A percentile compares a stretch with the other conserved stretches of the same genome.
phyloP scores from a whole-genome alignment of 805 yeast species.

The Debaryomyces tyrocola region DNA sequence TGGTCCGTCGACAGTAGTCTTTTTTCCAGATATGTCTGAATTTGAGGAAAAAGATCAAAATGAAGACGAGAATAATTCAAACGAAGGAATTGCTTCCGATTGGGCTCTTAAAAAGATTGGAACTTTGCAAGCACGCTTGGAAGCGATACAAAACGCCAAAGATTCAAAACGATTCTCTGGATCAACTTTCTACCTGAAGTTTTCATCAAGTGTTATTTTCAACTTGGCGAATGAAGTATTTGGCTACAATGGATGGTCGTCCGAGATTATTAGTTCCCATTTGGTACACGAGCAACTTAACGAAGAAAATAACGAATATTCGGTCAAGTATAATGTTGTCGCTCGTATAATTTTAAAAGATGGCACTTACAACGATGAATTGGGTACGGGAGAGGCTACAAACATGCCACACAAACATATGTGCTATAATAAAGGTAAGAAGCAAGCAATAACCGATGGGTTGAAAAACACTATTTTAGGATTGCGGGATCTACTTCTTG shows the following conservation, averaged over 20 bases:
- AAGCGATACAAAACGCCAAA: constrained; percentile 24
- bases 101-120: constrained; percentile 54
- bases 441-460: constrained; percentile 50
- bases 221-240: constrained; percentile 50
- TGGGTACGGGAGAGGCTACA: constrained; percentile 40
- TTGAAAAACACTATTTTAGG: constrained; percentile 42
- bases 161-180: constrained; percentile 9
- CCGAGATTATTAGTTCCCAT: constrained; percentile 33
- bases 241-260: constrained; percentile 60
- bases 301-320: constrained; percentile 17
- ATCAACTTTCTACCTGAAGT: constrained; percentile 6
- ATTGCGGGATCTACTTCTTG: constrained; percentile 19
- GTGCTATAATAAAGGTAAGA: constrained; percentile 41
- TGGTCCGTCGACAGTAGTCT: constrained; percentile 12
- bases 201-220: constrained; percentile 24
- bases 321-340: constrained; percentile 25
- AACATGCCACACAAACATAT: constrained; percentile 32
- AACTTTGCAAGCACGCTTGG: constrained; percentile 47
- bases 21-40: constrained; percentile 24
- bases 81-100: constrained; percentile 26
- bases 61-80: constrained; percentile 2
- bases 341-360: constrained; percentile 42
- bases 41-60: constrained; percentile 11
- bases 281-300: constrained; percentile 19
- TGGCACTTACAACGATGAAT: constrained; percentile 37